Conservation (phyloP, 2,329 filamentous ascomycete genomes). For the Talaromyces atroroseus region DNA sequence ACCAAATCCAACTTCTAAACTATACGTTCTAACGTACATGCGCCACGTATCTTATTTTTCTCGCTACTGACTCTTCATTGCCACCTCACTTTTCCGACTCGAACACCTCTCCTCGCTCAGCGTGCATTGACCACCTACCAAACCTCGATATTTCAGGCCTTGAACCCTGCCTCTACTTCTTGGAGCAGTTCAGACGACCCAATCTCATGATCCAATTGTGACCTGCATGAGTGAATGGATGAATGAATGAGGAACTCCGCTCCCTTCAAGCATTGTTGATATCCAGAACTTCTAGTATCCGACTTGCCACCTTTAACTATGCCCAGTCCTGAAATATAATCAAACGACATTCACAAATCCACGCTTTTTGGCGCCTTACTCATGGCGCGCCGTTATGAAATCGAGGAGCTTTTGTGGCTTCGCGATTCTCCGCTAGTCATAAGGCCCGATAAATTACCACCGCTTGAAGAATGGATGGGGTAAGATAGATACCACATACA, state of each 20-base stretch:
- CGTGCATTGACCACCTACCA: neutral
- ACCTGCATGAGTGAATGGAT: slow-evolving; percentile 4
- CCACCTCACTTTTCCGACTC: slow-evolving; percentile 3
- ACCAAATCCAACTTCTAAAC: neutral
- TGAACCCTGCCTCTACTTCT: slow-evolving; percentile 1
- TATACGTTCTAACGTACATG: neutral
- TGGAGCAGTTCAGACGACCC: neutral
- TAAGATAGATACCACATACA: slow-evolving; percentile 42
- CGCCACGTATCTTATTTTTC: neutral
- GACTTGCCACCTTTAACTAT: slow-evolving; percentile 9
- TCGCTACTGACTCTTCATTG: slow-evolving; percentile 8
- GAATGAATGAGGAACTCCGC: neutral
- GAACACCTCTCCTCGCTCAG: slow-evolving; percentile 1
- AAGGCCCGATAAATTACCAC: slow-evolving; percentile 73
- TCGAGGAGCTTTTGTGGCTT: slow-evolving; percentile 69
- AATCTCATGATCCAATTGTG: slow-evolving; percentile 3
- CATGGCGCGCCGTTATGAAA: slow-evolving; percentile 60
- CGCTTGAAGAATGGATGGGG: slow-evolving; percentile 96
- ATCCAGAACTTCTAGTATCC: neutral
- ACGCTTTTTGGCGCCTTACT: slow-evolving; percentile 17
- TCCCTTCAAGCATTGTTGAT: neutral
- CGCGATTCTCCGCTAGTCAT: slow-evolving; percentile 75
- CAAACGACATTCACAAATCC: slow-evolving; percentile 9
- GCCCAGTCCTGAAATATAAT: slow-evolving; percentile 14
- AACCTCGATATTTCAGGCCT: neutral